Evolutionary conservation across 768 basidiomycete species (phyloP).

Genomic region (Lactarius vividus): DNA sequence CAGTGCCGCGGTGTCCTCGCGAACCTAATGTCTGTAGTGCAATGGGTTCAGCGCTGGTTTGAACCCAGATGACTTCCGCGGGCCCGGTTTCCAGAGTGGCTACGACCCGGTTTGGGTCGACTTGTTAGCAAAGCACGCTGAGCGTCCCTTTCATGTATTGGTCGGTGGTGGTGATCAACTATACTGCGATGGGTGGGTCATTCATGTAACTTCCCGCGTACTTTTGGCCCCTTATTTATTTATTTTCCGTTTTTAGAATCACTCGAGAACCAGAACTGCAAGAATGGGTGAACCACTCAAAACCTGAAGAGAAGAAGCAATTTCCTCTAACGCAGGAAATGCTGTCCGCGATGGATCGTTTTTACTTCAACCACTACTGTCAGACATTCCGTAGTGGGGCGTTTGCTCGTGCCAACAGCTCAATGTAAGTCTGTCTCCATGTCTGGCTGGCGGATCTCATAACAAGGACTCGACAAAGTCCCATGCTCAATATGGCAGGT

Average conservation of each 20-base stretch:
- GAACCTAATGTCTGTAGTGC: constrained; percentile 46
- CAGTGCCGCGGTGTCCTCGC: constrained; percentile 3
- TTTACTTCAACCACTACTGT: constrained; percentile 91
- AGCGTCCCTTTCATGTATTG: constrained; percentile 82
- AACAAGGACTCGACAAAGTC: constrained; percentile 42
- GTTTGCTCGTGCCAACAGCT: constrained; percentile 86
- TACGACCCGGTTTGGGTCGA: constrained; percentile 95
- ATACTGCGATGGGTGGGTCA: constrained; percentile 72
- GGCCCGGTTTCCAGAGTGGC: constrained; percentile 74
- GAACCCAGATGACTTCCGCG: constrained; percentile 82
- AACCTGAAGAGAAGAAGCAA: constrained; percentile 54
- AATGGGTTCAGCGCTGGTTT: constrained; percentile 89
- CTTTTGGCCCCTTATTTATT: neutral
- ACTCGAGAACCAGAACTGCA: constrained; percentile 87
- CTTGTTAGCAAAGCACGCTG: constrained; percentile 76
- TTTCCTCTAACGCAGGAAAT: constrained; percentile 72
- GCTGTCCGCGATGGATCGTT: constrained; percentile 72
- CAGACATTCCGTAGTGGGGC: constrained; percentile 81
- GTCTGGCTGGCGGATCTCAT: neutral
- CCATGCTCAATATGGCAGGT: constrained; percentile 89
- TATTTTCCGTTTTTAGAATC: constrained; percentile 43
- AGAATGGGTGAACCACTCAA: constrained; percentile 70
- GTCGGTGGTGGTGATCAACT: constrained; percentile 95
- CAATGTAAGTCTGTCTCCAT: constrained; percentile 59
- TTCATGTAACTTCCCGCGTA: neutral